These are phyloP conservation scores for Fusarium piperis DNA, from an alignment of 2,329 filamentous ascomycete species.

Conservation along the genomic window DNA sequence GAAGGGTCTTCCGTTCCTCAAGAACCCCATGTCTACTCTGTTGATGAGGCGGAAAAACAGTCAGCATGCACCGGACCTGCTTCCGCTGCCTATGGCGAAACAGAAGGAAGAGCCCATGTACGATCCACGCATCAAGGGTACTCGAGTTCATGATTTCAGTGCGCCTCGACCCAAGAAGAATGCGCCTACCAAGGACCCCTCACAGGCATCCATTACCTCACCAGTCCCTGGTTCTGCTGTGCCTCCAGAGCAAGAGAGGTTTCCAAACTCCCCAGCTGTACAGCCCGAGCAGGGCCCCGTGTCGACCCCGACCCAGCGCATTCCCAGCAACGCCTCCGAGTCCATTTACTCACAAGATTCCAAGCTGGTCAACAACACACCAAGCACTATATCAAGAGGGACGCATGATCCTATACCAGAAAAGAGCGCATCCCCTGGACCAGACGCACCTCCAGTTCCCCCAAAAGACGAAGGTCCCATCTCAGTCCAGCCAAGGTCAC, in stretches of 20 bases:
- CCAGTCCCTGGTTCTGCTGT: slow-evolving; percentile 25
- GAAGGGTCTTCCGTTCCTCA: slow-evolving; percentile 66
- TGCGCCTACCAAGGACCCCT: slow-evolving; percentile 21
- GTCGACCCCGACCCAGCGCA: slow-evolving; percentile 35
- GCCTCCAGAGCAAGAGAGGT: slow-evolving; percentile 28
- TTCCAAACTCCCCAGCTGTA: slow-evolving; percentile 3
- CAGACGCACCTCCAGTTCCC: slow-evolving; percentile 50
- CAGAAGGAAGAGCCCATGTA: slow-evolving; percentile 59
- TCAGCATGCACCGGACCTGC: slow-evolving; percentile 57
- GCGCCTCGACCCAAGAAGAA: slow-evolving; percentile 61
- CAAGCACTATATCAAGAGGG: slow-evolving; percentile 41
- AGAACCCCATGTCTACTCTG: slow-evolving; percentile 68
- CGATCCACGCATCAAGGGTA: slow-evolving; percentile 72
- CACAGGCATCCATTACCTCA: slow-evolving; percentile 16
- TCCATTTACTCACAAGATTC: slow-evolving; percentile 44
- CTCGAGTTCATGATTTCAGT: slow-evolving; percentile 72
- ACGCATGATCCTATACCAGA: slow-evolving; percentile 21
- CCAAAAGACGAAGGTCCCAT: slow-evolving; percentile 49
- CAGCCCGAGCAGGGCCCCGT: slow-evolving; percentile 11
- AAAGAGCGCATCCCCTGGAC: slow-evolving; percentile 1
- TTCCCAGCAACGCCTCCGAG: slow-evolving; percentile 46
- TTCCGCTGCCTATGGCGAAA: slow-evolving; percentile 52
- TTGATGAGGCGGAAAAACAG: slow-evolving; percentile 66
- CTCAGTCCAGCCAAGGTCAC: slow-evolving; percentile 37
- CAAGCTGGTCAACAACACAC: slow-evolving; percentile 37